Evolutionary conservation across 371 early-diverging fungal genomes (phyloP).

Genomic region (Mucor saturninus): DNA sequence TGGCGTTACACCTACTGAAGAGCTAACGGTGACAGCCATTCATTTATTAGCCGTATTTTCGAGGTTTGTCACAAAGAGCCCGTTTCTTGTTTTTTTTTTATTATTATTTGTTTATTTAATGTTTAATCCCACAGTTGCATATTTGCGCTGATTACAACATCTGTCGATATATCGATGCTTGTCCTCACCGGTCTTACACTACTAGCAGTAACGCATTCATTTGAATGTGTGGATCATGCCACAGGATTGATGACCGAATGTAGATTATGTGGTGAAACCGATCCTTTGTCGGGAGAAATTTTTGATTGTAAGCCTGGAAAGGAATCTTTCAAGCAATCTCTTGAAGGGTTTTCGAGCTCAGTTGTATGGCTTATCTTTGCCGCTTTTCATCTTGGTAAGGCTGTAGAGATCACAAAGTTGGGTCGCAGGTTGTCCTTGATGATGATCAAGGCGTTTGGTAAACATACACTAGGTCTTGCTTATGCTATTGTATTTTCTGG

Average conservation of each 20-base stretch:
- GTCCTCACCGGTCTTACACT: slow-evolving; percentile 56
- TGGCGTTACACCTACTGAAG: slow-evolving; percentile 37
- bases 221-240: slow-evolving; percentile 57
- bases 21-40: slow-evolving; percentile 49
- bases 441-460: slow-evolving; percentile 60
- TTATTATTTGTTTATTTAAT: slow-evolving; percentile 3
- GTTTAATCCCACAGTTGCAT: slow-evolving; percentile 47
- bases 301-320: slow-evolving; percentile 61
- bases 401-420: slow-evolving; percentile 61
- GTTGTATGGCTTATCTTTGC: slow-evolving; percentile 75
- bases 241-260: slow-evolving; percentile 60
- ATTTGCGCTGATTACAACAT: slow-evolving; percentile 63
- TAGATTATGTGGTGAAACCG: slow-evolving; percentile 50
- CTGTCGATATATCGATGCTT: slow-evolving; percentile 60
- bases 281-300: slow-evolving; percentile 28
- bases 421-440: slow-evolving; percentile 62
- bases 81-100: not conserved
- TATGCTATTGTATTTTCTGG: slow-evolving; percentile 64
- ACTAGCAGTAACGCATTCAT: slow-evolving; percentile 60
- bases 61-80: slow-evolving; percentile 32
- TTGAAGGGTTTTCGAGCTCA: slow-evolving; percentile 65
- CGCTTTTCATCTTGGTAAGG: slow-evolving; percentile 74
- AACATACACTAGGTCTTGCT: slow-evolving; percentile 60
- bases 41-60: slow-evolving; percentile 52
- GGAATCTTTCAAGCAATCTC: slow-evolving; percentile 59